phyloP scores from a whole-genome alignment of 73 alveolate species.

The Stentor roeselii region DNA sequence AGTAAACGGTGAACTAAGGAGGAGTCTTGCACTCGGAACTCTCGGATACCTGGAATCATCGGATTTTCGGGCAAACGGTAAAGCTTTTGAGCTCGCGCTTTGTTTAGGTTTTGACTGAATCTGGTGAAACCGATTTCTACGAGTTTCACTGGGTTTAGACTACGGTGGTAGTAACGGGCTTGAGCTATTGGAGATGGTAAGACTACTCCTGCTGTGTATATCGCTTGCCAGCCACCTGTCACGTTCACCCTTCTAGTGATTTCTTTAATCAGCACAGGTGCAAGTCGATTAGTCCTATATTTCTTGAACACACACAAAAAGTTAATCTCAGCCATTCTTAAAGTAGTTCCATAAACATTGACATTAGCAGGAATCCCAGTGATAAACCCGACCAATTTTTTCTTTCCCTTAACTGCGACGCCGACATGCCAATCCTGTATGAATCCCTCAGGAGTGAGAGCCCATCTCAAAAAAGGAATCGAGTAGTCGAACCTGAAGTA shows the following conservation, averaged over 20 bases:
- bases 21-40: conserved; percentile 75
- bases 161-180: conserved; percentile 92
- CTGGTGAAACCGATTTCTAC: conserved; percentile 77
- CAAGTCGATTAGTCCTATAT: conserved; percentile 91
- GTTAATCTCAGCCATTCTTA: conserved; percentile 97
- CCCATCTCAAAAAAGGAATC: conserved; percentile 90
- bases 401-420: conserved; percentile 54
- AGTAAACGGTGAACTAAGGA: conserved; percentile 56
- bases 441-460: conserved; percentile 85
- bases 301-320: conserved; percentile 98
- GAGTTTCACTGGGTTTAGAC: conserved; percentile 94
- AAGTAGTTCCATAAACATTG: conserved; percentile 27
- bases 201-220: conserved; percentile 53
- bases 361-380: conserved; percentile 96
- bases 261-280: conserved; percentile 95
- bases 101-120: conserved; percentile 54
- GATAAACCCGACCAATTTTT: conserved; percentile 89
- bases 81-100: conserved; percentile 72
- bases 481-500: conserved; percentile 85
- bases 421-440: conserved; percentile 83
- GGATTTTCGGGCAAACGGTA: conserved; percentile 80
- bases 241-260: conserved; percentile 95
- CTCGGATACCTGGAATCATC: conserved; percentile 41
- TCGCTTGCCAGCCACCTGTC: conserved; percentile 96
- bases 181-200: conserved; percentile 39